Percentiles rank a stretch among this genome's conserved stretches.
phyloP scores from a whole-genome alignment of 345 rosid species.

The Acer negundo region DNA sequence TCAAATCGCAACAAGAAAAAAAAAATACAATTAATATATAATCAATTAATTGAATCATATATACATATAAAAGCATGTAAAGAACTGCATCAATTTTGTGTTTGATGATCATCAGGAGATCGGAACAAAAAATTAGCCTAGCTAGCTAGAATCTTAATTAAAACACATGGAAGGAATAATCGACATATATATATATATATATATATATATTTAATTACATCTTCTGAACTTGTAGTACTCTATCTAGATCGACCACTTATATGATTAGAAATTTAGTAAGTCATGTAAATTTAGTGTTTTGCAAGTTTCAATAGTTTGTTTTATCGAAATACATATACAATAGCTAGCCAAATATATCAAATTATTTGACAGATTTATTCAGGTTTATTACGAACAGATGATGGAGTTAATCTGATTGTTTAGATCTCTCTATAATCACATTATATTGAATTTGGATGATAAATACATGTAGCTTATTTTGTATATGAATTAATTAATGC shows the following conservation, averaged over 20 bases:
- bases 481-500: not conserved
- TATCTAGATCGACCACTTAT: not conserved
- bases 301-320: not conserved
- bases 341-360: too few species aligned
- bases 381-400: too few species aligned
- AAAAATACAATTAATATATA: not conserved
- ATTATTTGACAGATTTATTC: too few species aligned
- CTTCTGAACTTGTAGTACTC: not conserved
- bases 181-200: not conserved
- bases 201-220: too few species aligned
- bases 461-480: too few species aligned
- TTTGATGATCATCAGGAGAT: not conserved
- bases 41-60: not conserved
- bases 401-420: not conserved
- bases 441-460: too few species aligned
- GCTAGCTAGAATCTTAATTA: not conserved
- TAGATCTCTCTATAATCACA: not conserved
- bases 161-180: not conserved
- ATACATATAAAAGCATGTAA: not conserved
- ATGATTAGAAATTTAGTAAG: not conserved
- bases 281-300: not conserved
- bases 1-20: not conserved
- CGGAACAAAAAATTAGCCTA: not conserved
- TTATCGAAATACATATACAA: too few species aligned
- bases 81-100: slow-evolving; percentile 1